phyloP scores from a whole-genome alignment of 208 protist species.

The Angomonas ambiguus region DNA sequence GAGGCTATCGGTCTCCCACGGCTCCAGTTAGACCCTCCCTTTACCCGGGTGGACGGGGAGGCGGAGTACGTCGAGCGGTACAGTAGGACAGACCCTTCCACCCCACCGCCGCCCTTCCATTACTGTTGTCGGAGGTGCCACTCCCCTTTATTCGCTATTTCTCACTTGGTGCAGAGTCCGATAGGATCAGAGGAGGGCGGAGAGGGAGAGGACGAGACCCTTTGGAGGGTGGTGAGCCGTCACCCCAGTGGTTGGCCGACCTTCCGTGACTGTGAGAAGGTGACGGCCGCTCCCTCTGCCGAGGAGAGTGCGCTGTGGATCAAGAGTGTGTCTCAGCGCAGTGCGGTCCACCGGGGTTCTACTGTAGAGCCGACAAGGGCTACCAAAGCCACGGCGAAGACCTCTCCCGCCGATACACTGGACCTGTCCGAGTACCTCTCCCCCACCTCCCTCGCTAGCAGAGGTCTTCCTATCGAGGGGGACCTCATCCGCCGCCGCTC shows the following conservation, averaged over 20 bases:
- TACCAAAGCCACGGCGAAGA: not conserved
- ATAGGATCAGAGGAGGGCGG: too few relatives aligned
- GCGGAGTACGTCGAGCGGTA: not conserved
- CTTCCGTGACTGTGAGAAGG: too few relatives aligned
- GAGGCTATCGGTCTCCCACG: too few relatives aligned
- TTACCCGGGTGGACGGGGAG: not conserved
- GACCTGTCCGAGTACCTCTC: not conserved
- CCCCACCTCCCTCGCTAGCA: not conserved
- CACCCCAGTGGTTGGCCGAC: not conserved
- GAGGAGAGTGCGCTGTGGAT: too few relatives aligned
- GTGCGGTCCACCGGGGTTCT: not conserved
- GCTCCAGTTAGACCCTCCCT: not conserved
- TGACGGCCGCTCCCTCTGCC: too few relatives aligned
- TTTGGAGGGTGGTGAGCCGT: not conserved
- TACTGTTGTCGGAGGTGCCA: not conserved
- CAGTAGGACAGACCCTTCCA: too few relatives aligned
- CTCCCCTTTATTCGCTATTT: not conserved
- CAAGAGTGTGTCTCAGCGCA: too few relatives aligned
- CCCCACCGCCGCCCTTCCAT: not conserved
- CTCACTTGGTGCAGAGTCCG: not conserved
- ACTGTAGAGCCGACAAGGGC: too few relatives aligned
- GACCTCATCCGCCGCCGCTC: not conserved
- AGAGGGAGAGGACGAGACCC: too few relatives aligned
- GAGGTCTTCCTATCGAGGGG: not conserved
- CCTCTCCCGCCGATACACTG: not conserved